A percentile compares a stretch with the other conserved stretches of the same genome.
phyloP scores from a whole-genome alignment of 768 basidiomycete species.

The Tulasnella sp. region DNA sequence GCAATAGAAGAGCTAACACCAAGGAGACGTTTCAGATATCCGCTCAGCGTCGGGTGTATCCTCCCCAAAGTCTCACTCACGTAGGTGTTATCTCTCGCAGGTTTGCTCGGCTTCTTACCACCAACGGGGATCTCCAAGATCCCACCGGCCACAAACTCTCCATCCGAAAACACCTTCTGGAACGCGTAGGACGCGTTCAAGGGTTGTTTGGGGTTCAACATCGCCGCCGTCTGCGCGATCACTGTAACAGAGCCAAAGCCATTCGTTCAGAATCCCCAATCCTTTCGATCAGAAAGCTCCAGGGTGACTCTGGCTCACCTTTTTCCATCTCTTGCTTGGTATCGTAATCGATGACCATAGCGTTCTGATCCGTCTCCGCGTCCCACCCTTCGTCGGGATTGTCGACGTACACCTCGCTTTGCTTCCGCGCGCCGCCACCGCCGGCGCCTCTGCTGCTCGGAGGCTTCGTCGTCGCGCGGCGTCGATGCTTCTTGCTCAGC shows the following conservation, averaged over 20 bases:
- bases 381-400: slow-evolving; percentile 67
- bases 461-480: slow-evolving; percentile 29
- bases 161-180: slow-evolving; percentile 87
- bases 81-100: slow-evolving; percentile 87
- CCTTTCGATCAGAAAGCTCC: too few relatives aligned
- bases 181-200: slow-evolving; percentile 65
- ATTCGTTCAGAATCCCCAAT: too few relatives aligned
- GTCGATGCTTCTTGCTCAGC: slow-evolving; percentile 31
- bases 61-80: slow-evolving; percentile 34
- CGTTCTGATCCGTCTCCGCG: slow-evolving; percentile 53
- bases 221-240: slow-evolving; percentile 62
- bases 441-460: slow-evolving; percentile 35
- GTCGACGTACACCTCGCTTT: slow-evolving; percentile 15
- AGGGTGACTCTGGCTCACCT: too few relatives aligned
- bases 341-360: slow-evolving; percentile 58
- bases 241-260: too few relatives aligned
- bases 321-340: slow-evolving; percentile 49
- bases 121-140: slow-evolving; percentile 70
- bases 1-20: slow-evolving; percentile 56
- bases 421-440: slow-evolving; percentile 11
- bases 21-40: neutral
- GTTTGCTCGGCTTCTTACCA: slow-evolving; percentile 72
- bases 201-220: slow-evolving; percentile 51
- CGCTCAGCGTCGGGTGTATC: neutral
- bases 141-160: slow-evolving; percentile 83